Percentiles rank a stretch among this genome's conserved stretches.
phyloP scores from a whole-genome alignment of 345 rosid genomes.

The Citrus inodora region DNA sequence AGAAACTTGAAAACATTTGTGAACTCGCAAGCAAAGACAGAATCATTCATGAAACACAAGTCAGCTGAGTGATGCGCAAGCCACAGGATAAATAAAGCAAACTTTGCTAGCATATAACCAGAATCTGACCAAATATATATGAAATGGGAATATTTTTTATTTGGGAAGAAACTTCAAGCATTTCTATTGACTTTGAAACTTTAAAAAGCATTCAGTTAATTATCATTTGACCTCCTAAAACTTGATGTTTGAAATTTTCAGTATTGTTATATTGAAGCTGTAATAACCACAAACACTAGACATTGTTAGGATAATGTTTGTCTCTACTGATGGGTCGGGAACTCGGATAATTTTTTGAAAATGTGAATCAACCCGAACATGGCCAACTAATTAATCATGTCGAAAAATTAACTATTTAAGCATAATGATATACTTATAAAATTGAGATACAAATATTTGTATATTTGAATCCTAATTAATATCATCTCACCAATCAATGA shows the following conservation, averaged over 20 bases:
- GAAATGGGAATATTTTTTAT: not conserved
- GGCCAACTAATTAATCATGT: too few species aligned
- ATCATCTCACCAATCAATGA: too few species aligned
- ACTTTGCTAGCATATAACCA: not conserved
- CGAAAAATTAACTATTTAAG: too few species aligned
- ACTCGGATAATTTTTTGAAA: too few species aligned
- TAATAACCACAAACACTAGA: not conserved
- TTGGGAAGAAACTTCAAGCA: not conserved
- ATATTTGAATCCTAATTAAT: too few species aligned
- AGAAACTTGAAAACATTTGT: not conserved
- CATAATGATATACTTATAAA: too few species aligned
- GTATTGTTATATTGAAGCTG: not conserved
- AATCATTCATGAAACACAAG: constrained; percentile 1
- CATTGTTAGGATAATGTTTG: not conserved
- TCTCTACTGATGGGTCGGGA: not conserved
- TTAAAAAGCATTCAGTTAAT: too few species aligned
- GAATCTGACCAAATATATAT: not conserved
- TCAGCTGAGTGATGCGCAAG: not conserved
- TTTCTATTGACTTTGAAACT: not conserved
- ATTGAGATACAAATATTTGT: too few species aligned
- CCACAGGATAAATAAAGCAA: not conserved
- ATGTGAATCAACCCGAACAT: too few species aligned
- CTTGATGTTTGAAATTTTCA: not conserved
- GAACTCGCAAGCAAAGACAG: not conserved
- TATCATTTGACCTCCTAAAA: not conserved